Conservation (phyloP, 352 stramenopile genomes). For the Globisporangium parvum region DNA sequence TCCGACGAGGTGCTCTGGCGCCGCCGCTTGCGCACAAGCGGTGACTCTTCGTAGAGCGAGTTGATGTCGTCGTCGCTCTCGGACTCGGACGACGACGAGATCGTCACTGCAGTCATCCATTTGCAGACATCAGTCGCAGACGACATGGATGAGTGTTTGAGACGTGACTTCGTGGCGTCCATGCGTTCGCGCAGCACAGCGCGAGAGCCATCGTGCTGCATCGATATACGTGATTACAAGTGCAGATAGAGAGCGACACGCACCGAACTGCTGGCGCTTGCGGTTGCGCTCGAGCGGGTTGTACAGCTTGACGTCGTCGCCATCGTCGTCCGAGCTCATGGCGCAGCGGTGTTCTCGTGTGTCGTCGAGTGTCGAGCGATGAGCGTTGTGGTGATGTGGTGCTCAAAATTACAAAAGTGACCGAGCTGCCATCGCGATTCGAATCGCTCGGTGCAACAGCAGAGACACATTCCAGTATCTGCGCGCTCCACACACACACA, state of each 20-base stretch:
- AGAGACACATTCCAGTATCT: no score
- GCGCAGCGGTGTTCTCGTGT: neutral
- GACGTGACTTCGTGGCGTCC: neutral
- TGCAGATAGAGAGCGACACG: no score
- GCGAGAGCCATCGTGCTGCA: no score
- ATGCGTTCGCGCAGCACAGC: no score
- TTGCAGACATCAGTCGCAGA: neutral
- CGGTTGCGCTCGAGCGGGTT: slow-evolving; percentile 56
- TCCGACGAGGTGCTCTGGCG: slow-evolving; percentile 8
- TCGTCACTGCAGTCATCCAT: slow-evolving; percentile 17
- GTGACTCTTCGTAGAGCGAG: slow-evolving; percentile 15
- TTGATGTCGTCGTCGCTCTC: slow-evolving; percentile 21
- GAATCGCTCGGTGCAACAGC: no score
- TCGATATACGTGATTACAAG: no score
- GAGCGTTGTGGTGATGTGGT: neutral
- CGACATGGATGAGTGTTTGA: neutral
- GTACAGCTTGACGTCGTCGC: slow-evolving; percentile 63
- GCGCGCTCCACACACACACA: no score
- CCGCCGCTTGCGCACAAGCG: slow-evolving; percentile 16
- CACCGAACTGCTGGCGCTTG: slow-evolving; percentile 62
- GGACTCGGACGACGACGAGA: slow-evolving; percentile 37
- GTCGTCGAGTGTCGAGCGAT: neutral
- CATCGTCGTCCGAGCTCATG: slow-evolving; percentile 53
- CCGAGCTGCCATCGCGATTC: no score
- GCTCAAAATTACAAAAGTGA: no score